Conservation (phyloP, 192 early-diverging fungal species). For the Mortierella claussenii region DNA sequence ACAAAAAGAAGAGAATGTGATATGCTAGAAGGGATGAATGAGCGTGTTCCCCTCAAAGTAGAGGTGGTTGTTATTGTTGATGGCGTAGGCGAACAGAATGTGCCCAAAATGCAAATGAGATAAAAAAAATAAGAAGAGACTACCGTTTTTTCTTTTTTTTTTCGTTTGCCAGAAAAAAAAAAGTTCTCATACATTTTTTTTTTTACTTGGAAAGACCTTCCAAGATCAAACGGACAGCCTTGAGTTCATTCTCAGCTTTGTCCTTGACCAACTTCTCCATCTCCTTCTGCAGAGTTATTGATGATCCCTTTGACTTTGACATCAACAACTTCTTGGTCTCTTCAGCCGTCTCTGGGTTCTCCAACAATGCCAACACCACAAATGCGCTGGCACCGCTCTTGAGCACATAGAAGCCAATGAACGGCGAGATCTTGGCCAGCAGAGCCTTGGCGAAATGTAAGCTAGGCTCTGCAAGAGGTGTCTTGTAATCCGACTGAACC, state of each 20-base stretch:
- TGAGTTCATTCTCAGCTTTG: constrained; percentile 28
- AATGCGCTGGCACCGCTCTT: constrained; percentile 44
- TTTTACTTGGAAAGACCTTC: constrained; percentile 42
- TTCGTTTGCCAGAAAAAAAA: too few species aligned
- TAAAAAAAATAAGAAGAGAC: not conserved
- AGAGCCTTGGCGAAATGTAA: constrained; percentile 51
- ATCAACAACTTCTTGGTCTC: constrained; percentile 48
- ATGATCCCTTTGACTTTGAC: constrained; percentile 24
- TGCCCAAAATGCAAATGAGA: not conserved
- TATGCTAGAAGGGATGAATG: too few species aligned
- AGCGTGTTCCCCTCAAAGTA: too few species aligned
- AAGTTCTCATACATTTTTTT: too few species aligned
- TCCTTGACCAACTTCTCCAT: constrained; percentile 47
- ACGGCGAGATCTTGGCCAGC: constrained; percentile 39
- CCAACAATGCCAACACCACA: constrained; percentile 52
- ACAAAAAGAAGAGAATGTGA: too few species aligned
- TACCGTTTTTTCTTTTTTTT: not conserved
- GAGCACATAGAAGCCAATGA: constrained; percentile 40
- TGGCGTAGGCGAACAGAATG: too few species aligned
- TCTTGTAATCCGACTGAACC: constrained; percentile 54
- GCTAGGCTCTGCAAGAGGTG: constrained; percentile 33
- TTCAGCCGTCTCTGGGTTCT: constrained; percentile 50
- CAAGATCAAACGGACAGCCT: constrained; percentile 41
- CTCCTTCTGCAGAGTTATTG: constrained; percentile 52
- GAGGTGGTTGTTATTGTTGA: too few species aligned